phyloP scores from a whole-genome alignment of 1,139 yeast genomes.

The Pneumocystis jirovecii region DNA sequence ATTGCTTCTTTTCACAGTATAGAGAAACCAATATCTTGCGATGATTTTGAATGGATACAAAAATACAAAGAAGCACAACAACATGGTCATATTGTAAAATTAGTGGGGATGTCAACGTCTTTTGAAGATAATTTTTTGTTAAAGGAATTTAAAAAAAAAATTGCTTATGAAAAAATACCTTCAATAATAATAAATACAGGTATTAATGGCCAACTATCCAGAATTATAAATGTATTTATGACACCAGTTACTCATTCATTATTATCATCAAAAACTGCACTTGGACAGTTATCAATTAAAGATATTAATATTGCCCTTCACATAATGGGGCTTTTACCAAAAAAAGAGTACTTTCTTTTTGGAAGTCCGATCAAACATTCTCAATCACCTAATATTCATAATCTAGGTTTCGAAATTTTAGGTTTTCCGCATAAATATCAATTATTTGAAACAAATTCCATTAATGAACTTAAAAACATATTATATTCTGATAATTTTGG shows the following conservation, averaged over 20 bases:
- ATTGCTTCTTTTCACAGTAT: conserved; percentile 76
- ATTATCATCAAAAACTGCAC: conserved; percentile 55
- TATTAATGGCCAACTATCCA: conserved; percentile 56
- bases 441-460: conserved; percentile 35
- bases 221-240: conserved; percentile 55
- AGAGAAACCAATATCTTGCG: background rate
- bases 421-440: conserved; percentile 68
- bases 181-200: conserved; percentile 79
- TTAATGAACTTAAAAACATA: conserved; percentile 17
- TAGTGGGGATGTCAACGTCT: conserved; percentile 59
- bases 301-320: conserved; percentile 44
- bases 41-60: conserved; percentile 52
- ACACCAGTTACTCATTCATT: conserved; percentile 71
- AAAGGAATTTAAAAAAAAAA: conserved; percentile 47
- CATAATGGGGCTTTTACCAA: conserved; percentile 40
- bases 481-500: conserved; percentile 13
- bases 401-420: conserved; percentile 52
- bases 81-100: conserved; percentile 60
- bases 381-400: conserved; percentile 74
- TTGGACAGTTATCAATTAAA: conserved; percentile 47
- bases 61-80: conserved; percentile 52
- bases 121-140: conserved; percentile 55
- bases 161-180: conserved; percentile 34
- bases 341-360: conserved; percentile 54
- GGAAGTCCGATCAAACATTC: conserved; percentile 80